Percentiles rank a stretch among this genome's conserved stretches.
Conservation (phyloP, 495 filamentous ascomycete species). For the Daldinia loculata region DNA sequence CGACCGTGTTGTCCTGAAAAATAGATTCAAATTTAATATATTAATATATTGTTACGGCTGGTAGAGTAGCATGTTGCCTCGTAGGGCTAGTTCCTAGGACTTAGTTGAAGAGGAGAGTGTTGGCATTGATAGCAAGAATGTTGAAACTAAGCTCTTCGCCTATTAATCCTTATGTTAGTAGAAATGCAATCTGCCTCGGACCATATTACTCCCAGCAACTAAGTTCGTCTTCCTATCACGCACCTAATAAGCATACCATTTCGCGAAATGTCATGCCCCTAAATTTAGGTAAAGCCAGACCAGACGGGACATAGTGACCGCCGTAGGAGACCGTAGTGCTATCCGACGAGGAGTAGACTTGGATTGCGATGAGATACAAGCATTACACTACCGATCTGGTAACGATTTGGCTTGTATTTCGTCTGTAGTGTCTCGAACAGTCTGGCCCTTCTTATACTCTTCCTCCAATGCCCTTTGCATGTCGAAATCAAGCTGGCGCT, state of each 20-base stretch:
- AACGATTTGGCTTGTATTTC: constrained; percentile 38
- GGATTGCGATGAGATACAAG: not conserved
- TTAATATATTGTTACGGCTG: not conserved
- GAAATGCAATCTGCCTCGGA: not conserved
- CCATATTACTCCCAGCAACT: not conserved
- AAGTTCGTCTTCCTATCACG: not conserved
- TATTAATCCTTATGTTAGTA: not conserved
- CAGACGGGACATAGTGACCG: not conserved
- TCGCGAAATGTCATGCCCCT: not conserved
- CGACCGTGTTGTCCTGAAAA: not conserved
- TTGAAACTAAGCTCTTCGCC: not conserved
- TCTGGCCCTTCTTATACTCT: constrained; percentile 89
- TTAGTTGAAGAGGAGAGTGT: not conserved
- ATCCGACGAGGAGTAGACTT: not conserved
- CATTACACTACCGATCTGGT: constrained; percentile 31
- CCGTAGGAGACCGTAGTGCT: not conserved
- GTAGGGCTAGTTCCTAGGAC: not conserved
- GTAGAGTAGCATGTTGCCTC: not conserved
- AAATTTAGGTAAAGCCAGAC: not conserved
- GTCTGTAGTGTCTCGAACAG: constrained; percentile 51
- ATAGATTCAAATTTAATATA: not conserved
- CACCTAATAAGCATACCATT: not conserved
- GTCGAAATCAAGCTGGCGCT: constrained; percentile 92
- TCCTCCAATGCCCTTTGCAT: constrained; percentile 85
- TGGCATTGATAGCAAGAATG: not conserved